These are phyloP conservation scores for Solanum sejunctum DNA, from an alignment of 257 asterid species.

Conservation along the genomic window DNA sequence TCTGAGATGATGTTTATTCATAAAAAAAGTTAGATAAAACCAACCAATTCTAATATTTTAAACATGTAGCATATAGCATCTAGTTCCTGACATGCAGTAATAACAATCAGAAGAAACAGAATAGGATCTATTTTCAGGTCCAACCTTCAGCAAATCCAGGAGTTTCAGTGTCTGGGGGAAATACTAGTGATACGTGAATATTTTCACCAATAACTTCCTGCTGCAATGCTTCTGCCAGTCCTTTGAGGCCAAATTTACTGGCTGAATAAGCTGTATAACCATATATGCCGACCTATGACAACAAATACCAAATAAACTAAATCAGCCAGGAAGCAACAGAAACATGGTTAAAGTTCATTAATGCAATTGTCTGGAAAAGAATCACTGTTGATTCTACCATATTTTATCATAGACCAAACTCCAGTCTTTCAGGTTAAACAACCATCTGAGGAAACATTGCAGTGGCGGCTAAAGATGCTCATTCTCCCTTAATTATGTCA, in stretches of 20 bases:
- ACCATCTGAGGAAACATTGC: not conserved
- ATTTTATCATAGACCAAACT: not conserved
- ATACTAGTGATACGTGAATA: conserved; percentile 83
- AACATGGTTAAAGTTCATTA: not conserved
- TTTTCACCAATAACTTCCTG: conserved; percentile 74
- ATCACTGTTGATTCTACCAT: not conserved
- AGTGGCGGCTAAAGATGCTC: not conserved
- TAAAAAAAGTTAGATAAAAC: not conserved
- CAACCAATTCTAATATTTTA: not conserved
- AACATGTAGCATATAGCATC: not conserved
- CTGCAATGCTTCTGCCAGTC: conserved; percentile 94
- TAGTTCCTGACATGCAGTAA: not conserved
- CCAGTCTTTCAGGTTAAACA: not conserved
- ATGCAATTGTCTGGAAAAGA: not conserved
- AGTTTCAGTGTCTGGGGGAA: conserved; percentile 96
- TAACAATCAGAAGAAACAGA: not conserved
- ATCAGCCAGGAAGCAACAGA: not conserved
- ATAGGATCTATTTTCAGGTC: not conserved
- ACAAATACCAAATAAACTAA: not conserved
- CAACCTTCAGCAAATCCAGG: conserved; percentile 87
- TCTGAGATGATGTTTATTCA: not conserved
- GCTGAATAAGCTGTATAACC: conserved; percentile 98
- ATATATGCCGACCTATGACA: conserved; percentile 73
- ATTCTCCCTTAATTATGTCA: not conserved
- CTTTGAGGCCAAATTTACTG: conserved; percentile 85